phyloP scores from a whole-genome alignment of 2,329 filamentous ascomycete species.

The Xylaria sp. region DNA sequence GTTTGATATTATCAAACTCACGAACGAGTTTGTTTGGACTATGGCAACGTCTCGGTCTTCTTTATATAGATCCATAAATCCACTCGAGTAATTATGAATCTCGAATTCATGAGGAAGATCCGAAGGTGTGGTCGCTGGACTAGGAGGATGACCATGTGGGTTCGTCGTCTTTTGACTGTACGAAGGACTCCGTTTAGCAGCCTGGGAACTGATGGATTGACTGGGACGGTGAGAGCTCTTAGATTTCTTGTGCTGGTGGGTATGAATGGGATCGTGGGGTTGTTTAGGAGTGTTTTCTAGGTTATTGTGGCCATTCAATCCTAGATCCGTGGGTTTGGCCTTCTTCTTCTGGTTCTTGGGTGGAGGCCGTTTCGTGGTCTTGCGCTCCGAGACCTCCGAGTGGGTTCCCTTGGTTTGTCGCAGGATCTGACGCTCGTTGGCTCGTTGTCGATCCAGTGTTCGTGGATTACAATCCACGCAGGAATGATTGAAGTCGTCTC shows the following conservation, averaged over 20 bases:
- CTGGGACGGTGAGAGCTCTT: constrained; percentile 83
- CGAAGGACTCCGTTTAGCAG: constrained; percentile 67
- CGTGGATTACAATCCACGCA: constrained; percentile 89
- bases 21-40: constrained; percentile 77
- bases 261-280: constrained; percentile 50
- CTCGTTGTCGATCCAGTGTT: constrained; percentile 72
- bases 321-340: constrained; percentile 70
- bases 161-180: constrained; percentile 67
- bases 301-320: constrained; percentile 69
- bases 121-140: constrained; percentile 77
- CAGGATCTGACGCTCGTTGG: constrained; percentile 72
- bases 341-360: constrained; percentile 91
- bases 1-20: constrained; percentile 75
- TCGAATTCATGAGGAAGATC: constrained; percentile 67
- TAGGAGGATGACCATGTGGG: constrained; percentile 65
- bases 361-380: constrained; percentile 64
- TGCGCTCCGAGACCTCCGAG: constrained; percentile 65
- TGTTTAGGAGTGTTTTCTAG: constrained; percentile 62
- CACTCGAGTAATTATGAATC: constrained; percentile 72
- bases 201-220: constrained; percentile 74
- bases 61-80: constrained; percentile 77
- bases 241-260: constrained; percentile 73
- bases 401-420: constrained; percentile 56
- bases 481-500: constrained; percentile 77
- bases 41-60: constrained; percentile 60